These are phyloP conservation scores for Cyamopsis tetragonoloba DNA, from an alignment of 306 rosid species.

Conservation along the genomic window DNA sequence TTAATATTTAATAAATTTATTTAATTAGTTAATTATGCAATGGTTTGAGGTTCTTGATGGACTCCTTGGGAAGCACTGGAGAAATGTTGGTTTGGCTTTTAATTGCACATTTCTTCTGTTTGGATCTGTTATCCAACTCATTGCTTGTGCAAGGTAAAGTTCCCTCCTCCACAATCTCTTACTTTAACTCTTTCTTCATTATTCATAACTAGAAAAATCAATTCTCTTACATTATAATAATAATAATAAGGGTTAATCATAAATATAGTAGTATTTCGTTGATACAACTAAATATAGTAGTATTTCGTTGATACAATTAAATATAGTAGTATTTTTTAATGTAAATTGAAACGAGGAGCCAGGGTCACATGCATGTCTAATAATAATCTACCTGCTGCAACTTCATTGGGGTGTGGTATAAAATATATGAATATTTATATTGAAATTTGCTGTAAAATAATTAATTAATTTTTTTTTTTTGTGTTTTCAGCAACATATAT, in stretches of 20 bases:
- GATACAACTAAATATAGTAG: too few relatives aligned
- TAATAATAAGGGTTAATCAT: too few relatives aligned
- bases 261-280: too few relatives aligned
- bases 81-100: constrained; percentile 94
- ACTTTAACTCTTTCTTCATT: constrained; percentile 13
- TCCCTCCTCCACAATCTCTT: constrained; percentile 9
- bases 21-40: constrained; percentile 35
- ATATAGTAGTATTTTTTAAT: too few relatives aligned
- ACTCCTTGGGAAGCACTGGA: constrained; percentile 83
- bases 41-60: constrained; percentile 99
- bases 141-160: constrained; percentile 92
- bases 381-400: constrained; percentile 1
- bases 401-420: background rate
- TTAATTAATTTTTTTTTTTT: background rate
- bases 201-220: background rate
- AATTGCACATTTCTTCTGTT: constrained; percentile 94
- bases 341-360: background rate
- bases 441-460: too few relatives aligned
- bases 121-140: constrained; percentile 95
- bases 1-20: background rate
- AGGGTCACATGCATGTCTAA: constrained; percentile 24
- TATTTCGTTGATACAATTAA: too few relatives aligned
- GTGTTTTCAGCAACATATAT: too few relatives aligned
- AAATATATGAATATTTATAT: background rate
- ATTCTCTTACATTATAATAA: too few relatives aligned